Evolutionary conservation across 2,329 filamentous ascomycete species (phyloP).

Genomic region (Thielaviopsis euricoi): DNA sequence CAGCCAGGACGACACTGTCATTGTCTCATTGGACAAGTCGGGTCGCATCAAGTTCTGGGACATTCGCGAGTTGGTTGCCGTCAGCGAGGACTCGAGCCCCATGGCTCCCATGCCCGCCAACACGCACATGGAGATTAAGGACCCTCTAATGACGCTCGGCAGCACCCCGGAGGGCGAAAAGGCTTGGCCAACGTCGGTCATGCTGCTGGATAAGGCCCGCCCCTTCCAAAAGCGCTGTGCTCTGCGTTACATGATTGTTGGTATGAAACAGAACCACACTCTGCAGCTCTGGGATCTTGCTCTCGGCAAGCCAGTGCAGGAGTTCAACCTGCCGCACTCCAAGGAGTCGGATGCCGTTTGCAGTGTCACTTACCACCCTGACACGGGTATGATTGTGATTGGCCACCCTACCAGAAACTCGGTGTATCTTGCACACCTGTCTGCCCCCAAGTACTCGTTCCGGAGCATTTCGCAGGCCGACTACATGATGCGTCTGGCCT

Average conservation of each 20-base stretch:
- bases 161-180: conserved; percentile 82
- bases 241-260: conserved; percentile 86
- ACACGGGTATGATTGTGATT: conserved; percentile 82
- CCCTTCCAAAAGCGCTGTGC: conserved; percentile 83
- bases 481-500: conserved; percentile 64
- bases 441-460: conserved; percentile 81
- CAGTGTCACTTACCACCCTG: conserved; percentile 85
- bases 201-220: conserved; percentile 90
- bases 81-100: conserved; percentile 33
- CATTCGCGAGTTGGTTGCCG: conserved; percentile 56
- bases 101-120: conserved; percentile 36
- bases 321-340: conserved; percentile 88
- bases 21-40: conserved; percentile 92
- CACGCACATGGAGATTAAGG: conserved; percentile 58
- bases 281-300: conserved; percentile 97
- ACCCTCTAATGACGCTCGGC: conserved; percentile 70
- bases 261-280: conserved; percentile 98
- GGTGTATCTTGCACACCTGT: conserved; percentile 91
- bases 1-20: conserved; percentile 86
- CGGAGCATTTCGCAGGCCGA: conserved; percentile 71
- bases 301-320: conserved; percentile 86
- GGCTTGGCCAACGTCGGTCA: conserved; percentile 89
- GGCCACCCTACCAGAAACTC: conserved; percentile 95
- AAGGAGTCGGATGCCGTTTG: conserved; percentile 97
- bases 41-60: conserved; percentile 98